Conservation (phyloP, 805 yeast genomes). For the Kregervanrija fluxuum region DNA sequence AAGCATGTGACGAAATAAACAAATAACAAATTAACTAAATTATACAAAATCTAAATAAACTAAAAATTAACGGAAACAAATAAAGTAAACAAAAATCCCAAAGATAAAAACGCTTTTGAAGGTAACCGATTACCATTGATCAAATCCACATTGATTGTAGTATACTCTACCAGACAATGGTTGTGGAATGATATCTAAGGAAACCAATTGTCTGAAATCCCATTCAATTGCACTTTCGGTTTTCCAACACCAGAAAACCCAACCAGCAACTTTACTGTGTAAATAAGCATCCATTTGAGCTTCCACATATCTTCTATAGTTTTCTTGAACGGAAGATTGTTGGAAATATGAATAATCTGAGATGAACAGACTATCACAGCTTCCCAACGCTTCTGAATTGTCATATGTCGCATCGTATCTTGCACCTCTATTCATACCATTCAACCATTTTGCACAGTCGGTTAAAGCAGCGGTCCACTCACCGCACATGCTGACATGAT, state of each 20-base stretch:
- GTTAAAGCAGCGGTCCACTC: slow-evolving; percentile 92
- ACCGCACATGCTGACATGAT: slow-evolving; percentile 73
- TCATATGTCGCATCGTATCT: slow-evolving; percentile 62
- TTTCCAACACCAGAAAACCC: slow-evolving; percentile 95
- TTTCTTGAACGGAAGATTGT: slow-evolving; percentile 37
- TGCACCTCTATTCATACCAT: slow-evolving; percentile 80
- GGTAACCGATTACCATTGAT: background rate
- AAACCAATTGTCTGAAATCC: slow-evolving; percentile 63
- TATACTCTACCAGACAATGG: slow-evolving; percentile 42
- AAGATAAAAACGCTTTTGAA: background rate
- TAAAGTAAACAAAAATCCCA: slow-evolving; percentile 1
- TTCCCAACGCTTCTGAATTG: slow-evolving; percentile 40
- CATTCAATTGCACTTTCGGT: slow-evolving; percentile 79
- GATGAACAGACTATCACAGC: slow-evolving; percentile 51
- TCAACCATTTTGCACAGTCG: slow-evolving; percentile 84
- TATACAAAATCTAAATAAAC: background rate
- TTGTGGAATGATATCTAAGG: slow-evolving; percentile 65
- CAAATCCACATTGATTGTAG: slow-evolving; percentile 27
- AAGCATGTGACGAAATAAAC: no score
- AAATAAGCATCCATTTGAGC: slow-evolving; percentile 81
- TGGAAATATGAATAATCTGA: slow-evolving; percentile 46
- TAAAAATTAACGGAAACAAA: background rate
- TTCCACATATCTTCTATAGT: slow-evolving; percentile 68
- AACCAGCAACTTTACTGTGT: slow-evolving; percentile 54
- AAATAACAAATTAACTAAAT: background rate